A percentile compares a stretch with the other conserved stretches of the same genome.
phyloP scores from a whole-genome alignment of 1,284 basidiomycete species.

The Ceratobasidium sp. region DNA sequence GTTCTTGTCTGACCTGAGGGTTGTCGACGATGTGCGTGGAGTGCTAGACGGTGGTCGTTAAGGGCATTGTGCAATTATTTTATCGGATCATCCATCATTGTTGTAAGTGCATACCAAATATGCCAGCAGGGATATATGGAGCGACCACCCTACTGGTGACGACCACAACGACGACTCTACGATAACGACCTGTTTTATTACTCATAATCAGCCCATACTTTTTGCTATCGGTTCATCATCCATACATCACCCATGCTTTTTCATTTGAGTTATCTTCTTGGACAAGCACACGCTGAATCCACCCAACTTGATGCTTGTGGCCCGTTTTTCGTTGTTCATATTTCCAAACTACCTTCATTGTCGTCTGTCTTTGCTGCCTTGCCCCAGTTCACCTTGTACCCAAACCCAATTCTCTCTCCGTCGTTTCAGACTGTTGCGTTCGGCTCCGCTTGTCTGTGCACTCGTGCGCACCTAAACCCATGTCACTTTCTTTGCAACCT shows the following conservation, averaged over 20 bases:
- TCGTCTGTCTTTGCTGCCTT: constrained; percentile 5
- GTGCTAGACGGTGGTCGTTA: constrained; percentile 60
- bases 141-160: constrained; percentile 15
- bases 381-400: constrained; percentile 20
- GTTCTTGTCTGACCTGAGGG: constrained; percentile 87
- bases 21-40: constrained; percentile 90
- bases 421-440: constrained; percentile 9
- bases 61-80: constrained; percentile 33
- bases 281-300: constrained; percentile 34
- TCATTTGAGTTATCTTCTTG: constrained; percentile 35
- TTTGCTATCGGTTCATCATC: constrained; percentile 30
- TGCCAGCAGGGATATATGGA: constrained; percentile 17
- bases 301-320: constrained; percentile 32
- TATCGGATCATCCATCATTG: constrained; percentile 29
- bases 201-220: constrained; percentile 29
- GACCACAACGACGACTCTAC: constrained; percentile 30
- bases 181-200: constrained; percentile 34
- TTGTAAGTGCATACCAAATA: constrained; percentile 35
- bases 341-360: constrained; percentile 30
- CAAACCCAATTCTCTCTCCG: constrained; percentile 1
- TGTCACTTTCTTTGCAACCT: constrained; percentile 30
- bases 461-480: constrained; percentile 29
- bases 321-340: constrained; percentile 36
- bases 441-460: constrained; percentile 25
- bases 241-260: constrained; percentile 25